Percentiles rank a stretch among this genome's conserved stretches.
Conservation (phyloP, 192 early-diverging fungal genomes). For the Coemansia sp. region DNA sequence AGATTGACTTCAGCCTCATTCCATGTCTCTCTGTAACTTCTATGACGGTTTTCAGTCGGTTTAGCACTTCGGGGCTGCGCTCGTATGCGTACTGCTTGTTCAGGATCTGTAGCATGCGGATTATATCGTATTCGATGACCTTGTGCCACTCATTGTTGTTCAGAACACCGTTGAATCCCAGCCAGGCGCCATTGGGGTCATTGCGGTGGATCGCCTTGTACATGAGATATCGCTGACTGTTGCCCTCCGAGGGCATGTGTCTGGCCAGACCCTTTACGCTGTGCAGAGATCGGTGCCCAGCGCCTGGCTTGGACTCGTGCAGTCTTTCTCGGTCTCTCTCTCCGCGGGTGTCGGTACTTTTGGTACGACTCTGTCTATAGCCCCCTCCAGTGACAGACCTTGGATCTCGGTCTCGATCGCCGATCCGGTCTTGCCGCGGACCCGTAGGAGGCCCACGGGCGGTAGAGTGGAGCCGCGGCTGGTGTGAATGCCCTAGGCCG, state of each 20-base stretch:
- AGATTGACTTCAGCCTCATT: slow-evolving; percentile 6
- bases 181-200: slow-evolving; percentile 32
- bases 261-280: not conserved
- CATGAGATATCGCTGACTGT: slow-evolving; percentile 27
- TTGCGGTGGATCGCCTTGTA: slow-evolving; percentile 16
- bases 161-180: slow-evolving; percentile 22
- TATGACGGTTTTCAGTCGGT: slow-evolving; percentile 10
- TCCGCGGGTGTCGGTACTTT: not conserved
- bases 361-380: not conserved
- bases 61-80: slow-evolving; percentile 11
- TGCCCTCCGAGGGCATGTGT: not conserved
- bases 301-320: not conserved
- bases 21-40: slow-evolving; percentile 10
- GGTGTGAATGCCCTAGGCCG: not conserved
- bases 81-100: slow-evolving; percentile 44
- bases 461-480: not conserved
- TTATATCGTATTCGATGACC: slow-evolving; percentile 34
- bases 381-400: not conserved
- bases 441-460: not conserved
- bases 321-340: not conserved
- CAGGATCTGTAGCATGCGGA: slow-evolving; percentile 25
- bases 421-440: not conserved
- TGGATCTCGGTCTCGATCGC: not conserved
- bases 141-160: slow-evolving; percentile 23
- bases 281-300: not conserved